Base-by-base conservation (phyloP, 2,329 filamentous ascomycete genomes). In the Pyrenochaeta sp. region DNA sequence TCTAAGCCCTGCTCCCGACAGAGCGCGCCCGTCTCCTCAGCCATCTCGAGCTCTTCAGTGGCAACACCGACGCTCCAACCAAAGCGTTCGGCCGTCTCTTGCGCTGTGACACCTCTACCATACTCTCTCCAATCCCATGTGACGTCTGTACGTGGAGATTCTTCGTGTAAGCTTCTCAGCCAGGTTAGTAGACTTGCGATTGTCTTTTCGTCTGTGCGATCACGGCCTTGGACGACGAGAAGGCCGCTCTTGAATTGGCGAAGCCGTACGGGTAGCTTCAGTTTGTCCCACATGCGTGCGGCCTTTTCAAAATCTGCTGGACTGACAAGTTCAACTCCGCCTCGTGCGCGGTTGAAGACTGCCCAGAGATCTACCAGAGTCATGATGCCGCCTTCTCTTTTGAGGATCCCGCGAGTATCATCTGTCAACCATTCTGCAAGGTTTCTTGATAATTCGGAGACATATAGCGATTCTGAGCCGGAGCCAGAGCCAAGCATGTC, bases 41-140 rank as follows among this genome's bases (percentile, higher is more conserved):
- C 92, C 93, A 99, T 96, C 67, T 96, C 89, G 9, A 99, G 78
- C 73, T 99, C 94, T 69, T 97, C 94, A 47, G 88, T 89, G 1
- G 94, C 94, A 15, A 99, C 93, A 7, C 94, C 94, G 6, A 99
- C 87, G 67, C 94, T 97, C 94, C 94, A 99, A 5, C 92, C 90
- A 72, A 99, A 99, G 35, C 84, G 80, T 69, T 95, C 89, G 0
- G 94, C 94, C 0, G 85, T 84, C 64, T 97, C 92, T 65, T 94
- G 89, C 2, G 91, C 90, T 10, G 91, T 96, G 19, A 97, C 86
- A 7, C 94, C 91, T 42, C 86, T 82, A 0, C 94, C 92, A 68
- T 90, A 96, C 27, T 77, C 62, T 32, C 78, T 78, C 87, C 87
- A 90, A 60, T 95, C 86, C 89, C 89, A 94, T 0, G 79, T 59